Evolutionary conservation across 352 stramenopile genomes (phyloP).

Genomic region (Globisporangium abappressorium): DNA sequence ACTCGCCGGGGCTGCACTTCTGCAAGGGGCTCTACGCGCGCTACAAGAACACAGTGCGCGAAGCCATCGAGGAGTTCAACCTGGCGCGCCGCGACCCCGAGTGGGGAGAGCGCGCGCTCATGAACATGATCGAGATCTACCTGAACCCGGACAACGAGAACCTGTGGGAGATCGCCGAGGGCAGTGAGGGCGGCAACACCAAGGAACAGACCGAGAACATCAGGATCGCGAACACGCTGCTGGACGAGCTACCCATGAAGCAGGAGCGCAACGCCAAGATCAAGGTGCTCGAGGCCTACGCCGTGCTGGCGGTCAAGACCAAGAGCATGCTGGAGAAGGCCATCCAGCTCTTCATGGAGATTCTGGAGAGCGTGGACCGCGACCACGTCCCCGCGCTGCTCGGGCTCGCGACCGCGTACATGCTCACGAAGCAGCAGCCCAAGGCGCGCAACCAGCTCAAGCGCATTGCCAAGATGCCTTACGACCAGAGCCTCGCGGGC

Average conservation of each 20-base stretch:
- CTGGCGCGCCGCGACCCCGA: constrained; percentile 53
- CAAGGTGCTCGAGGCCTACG: constrained; percentile 86
- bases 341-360: constrained; percentile 88
- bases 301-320: constrained; percentile 70
- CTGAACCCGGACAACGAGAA: constrained; percentile 93
- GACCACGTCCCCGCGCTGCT: constrained; percentile 92
- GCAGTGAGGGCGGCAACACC: constrained; percentile 30
- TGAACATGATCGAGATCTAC: constrained; percentile 94
- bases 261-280: constrained; percentile 47
- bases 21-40: constrained; percentile 89
- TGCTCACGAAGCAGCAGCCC: constrained; percentile 90
- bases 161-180: constrained; percentile 74
- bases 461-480: constrained; percentile 92
- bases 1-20: constrained; percentile 86
- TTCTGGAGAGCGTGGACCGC: constrained; percentile 81
- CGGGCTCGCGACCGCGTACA: constrained; percentile 87
- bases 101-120: constrained; percentile 86
- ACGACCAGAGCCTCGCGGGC: constrained; percentile 83
- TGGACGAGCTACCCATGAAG: constrained; percentile 73
- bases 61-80: constrained; percentile 73
- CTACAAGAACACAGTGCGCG: constrained; percentile 88
- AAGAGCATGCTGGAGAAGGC: constrained; percentile 88
- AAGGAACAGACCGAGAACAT: constrained; percentile 88
- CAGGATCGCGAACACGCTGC: constrained; percentile 81
- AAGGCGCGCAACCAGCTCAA: constrained; percentile 95